Evolutionary conservation across 805 yeast genomes (phyloP).

Genomic region (Starmerella davenportii): DNA sequence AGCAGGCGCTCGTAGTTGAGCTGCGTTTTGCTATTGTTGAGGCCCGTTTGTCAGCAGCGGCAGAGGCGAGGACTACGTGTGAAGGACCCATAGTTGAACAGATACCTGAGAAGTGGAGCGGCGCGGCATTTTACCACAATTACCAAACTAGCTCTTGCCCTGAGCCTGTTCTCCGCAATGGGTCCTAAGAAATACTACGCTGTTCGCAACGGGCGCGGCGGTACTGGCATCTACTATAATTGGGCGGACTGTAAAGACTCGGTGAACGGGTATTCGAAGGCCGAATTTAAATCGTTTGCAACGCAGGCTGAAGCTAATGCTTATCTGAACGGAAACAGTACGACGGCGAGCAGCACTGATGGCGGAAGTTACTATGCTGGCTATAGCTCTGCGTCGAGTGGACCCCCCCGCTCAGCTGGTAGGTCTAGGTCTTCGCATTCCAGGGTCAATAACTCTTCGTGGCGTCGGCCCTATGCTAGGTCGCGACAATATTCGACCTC

Average conservation of each 20-base stretch:
- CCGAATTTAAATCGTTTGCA: constrained; percentile 39
- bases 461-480: background rate
- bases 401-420: background rate
- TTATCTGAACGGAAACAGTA: constrained; percentile 12
- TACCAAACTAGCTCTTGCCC: no score
- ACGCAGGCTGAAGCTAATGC: constrained; percentile 32
- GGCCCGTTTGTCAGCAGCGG: no score
- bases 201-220: constrained; percentile 34
- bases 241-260: constrained; percentile 37
- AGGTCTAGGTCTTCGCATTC: background rate
- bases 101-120: no score
- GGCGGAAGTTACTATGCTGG: background rate
- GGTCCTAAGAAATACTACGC: constrained; percentile 29
- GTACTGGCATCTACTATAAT: constrained; percentile 38
- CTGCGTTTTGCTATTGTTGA: no score
- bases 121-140: no score
- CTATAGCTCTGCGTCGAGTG: background rate
- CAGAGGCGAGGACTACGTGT: no score
- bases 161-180: no score
- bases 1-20: no score
- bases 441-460: background rate
- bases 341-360: background rate
- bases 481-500: background rate
- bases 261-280: constrained; percentile 39
- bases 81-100: no score